Evolutionary conservation across 495 filamentous ascomycete genomes (phyloP).

Genomic region (Acidiella bohemica): DNA sequence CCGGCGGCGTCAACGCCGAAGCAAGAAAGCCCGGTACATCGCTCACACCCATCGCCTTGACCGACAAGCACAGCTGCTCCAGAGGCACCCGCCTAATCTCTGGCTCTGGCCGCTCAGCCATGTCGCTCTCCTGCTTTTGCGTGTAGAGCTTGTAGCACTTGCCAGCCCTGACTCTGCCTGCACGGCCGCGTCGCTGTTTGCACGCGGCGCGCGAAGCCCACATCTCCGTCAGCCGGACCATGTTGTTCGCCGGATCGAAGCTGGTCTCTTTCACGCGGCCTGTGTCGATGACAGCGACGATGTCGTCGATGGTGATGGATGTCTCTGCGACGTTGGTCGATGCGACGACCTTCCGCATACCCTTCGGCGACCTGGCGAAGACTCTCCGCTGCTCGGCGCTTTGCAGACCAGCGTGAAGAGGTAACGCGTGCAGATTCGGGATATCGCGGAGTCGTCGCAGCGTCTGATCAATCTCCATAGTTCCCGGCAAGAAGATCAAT

Average conservation of each 20-base stretch:
- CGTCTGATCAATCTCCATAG: slow-evolving; percentile 74
- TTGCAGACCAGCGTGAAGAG: slow-evolving; percentile 82
- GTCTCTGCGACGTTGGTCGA: slow-evolving; percentile 97
- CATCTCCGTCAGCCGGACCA: slow-evolving; percentile 84
- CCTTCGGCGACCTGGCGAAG: slow-evolving; percentile 60
- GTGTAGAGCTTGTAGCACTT: slow-evolving; percentile 95
- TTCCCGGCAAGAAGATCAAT: slow-evolving; percentile 81
- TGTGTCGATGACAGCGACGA: slow-evolving; percentile 91
- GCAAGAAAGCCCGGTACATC: slow-evolving; percentile 71
- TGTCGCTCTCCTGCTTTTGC: slow-evolving; percentile 64
- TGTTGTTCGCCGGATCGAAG: slow-evolving; percentile 83
- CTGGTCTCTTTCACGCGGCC: slow-evolving; percentile 93
- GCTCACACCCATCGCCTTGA: slow-evolving; percentile 82
- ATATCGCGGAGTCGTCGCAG: slow-evolving; percentile 53
- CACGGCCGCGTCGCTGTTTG: slow-evolving; percentile 90
- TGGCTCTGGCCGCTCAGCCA: slow-evolving; percentile 81
- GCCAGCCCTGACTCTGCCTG: slow-evolving; percentile 80
- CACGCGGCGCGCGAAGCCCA: slow-evolving; percentile 93
- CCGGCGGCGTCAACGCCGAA: slow-evolving; percentile 77
- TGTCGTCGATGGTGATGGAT: slow-evolving; percentile 94
- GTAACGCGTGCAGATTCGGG: slow-evolving; percentile 65
- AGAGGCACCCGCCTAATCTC: slow-evolving; percentile 87
- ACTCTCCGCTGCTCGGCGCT: slow-evolving; percentile 77
- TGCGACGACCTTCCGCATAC: slow-evolving; percentile 80
- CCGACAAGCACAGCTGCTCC: slow-evolving; percentile 86